Percentiles rank a stretch among this genome's conserved stretches.
Conservation (phyloP, 2,329 filamentous ascomycete genomes). For the Leptographium lundbergii region DNA sequence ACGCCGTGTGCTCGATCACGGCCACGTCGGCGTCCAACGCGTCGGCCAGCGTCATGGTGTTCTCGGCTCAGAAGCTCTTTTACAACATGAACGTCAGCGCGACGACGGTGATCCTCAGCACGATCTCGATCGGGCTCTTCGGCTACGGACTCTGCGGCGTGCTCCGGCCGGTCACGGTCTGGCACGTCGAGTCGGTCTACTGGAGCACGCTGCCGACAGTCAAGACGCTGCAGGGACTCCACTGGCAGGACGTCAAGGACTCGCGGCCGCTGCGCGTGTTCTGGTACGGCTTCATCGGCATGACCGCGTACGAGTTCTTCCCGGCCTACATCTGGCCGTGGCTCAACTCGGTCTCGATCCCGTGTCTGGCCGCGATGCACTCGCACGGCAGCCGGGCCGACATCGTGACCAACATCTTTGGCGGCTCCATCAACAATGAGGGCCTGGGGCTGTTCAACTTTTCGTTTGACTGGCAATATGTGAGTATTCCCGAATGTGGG, state of each 20-base stretch:
- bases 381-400: slow-evolving; percentile 31
- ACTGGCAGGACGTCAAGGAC: slow-evolving; percentile 36
- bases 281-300: slow-evolving; percentile 32
- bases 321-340: slow-evolving; percentile 43
- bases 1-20: slow-evolving; percentile 39
- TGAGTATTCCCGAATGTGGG: too few relatives aligned
- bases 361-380: slow-evolving; percentile 39
- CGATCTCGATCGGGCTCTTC: slow-evolving; percentile 41
- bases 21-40: slow-evolving; percentile 41
- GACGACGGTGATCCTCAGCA: slow-evolving; percentile 32
- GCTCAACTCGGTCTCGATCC: slow-evolving; percentile 41
- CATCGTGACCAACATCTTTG: slow-evolving; percentile 35
- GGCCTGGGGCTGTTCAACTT: slow-evolving; percentile 35
- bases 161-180: slow-evolving; percentile 40
- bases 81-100: slow-evolving; percentile 33
- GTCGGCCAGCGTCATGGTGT: slow-evolving; percentile 26
- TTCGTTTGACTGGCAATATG: slow-evolving; percentile 43
- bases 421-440: slow-evolving; percentile 38
- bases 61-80: slow-evolving; percentile 37
- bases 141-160: slow-evolving; percentile 42
- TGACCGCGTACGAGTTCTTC: slow-evolving; percentile 38
- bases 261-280: slow-evolving; percentile 39
- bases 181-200: slow-evolving; percentile 43
- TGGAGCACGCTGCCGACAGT: slow-evolving; percentile 40
- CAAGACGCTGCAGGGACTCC: slow-evolving; percentile 39